Evolutionary conservation across 108 stramenopile genomes (phyloP).

Genomic region (Poteriospumella lacustris): DNA sequence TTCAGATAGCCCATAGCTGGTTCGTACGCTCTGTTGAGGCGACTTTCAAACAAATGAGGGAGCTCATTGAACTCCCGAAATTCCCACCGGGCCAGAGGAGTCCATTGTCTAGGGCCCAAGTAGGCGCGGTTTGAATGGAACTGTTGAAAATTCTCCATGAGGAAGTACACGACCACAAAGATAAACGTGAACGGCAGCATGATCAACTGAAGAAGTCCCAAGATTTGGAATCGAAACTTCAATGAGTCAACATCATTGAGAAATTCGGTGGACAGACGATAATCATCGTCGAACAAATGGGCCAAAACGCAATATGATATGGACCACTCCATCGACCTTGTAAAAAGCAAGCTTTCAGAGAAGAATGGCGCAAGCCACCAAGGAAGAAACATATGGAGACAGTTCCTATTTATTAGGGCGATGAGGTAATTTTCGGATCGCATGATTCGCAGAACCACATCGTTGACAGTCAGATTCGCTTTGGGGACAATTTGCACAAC

Average conservation of each 20-base stretch:
- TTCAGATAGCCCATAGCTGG: conserved; percentile 73
- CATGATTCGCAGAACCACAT: conserved; percentile 77
- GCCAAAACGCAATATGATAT: conserved; percentile 82
- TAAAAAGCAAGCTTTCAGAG: conserved; percentile 46
- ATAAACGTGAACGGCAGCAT: conserved; percentile 85
- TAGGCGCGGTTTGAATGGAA: conserved; percentile 66
- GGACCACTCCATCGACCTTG: conserved; percentile 73
- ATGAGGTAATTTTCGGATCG: conserved; percentile 89
- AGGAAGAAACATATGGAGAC: conserved; percentile 68
- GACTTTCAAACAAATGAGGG: conserved; percentile 72
- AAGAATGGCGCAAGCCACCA: conserved; percentile 29
- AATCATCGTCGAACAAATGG: conserved; percentile 88
- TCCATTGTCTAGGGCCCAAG: conserved; percentile 88
- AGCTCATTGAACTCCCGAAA: conserved; percentile 96
- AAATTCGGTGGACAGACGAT: conserved; percentile 77
- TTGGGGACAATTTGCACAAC: conserved; percentile 41
- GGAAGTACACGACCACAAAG: conserved; percentile 83
- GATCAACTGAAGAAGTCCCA: conserved; percentile 77
- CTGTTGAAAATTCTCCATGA: conserved; percentile 85
- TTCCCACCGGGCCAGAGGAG: conserved; percentile 68
- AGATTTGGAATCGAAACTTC: conserved; percentile 65
- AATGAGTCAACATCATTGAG: conserved; percentile 68
- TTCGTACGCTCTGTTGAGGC: conserved; percentile 55
- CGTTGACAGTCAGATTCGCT: conserved; percentile 43
- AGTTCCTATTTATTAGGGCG: conserved; percentile 74